Evolutionary conservation across 176 grass and related monocot species (phyloP), one percentile per base, ranked within the genome.

Genomic region (Cenchrus fungigraminus): DNA sequence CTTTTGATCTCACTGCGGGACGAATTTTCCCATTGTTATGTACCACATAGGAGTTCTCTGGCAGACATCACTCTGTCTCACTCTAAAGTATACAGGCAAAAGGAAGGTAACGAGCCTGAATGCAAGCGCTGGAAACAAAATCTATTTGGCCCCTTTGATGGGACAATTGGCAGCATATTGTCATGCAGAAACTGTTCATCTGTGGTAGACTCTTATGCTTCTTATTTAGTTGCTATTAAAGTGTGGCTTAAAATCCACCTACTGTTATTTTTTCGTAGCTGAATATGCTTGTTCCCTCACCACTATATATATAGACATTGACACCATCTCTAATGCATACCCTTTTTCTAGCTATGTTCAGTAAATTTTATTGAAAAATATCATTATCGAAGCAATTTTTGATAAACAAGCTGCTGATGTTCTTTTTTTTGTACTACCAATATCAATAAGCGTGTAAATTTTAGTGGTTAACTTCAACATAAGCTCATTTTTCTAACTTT

Each of bases 81-180:
- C 74, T 95, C 91, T 66, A 98, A 94, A 92, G 79, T 98, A 82
- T 89, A 92, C 82, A 89, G 84, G 45, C 88, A 83, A 90, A 86
- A 83, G 79, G 86, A 85, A 87, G 88, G 87, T 87, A 84, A 83
- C 81, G 89, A 87, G 74, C 79, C 80, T 75, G 88, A 94, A 86
- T 92, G 79, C 79, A 74, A 92, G 81, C 72, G 79, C 73, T 98
- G 96, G 93, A 95, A 80, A 88, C 88, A 92, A 80, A 91, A 91
- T 88, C 63, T 92, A 85, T 92, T 89, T 87, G 93, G 93, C 8
- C 96, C 91, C 79, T 95, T 94, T 79, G 86, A 94, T 91, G 93
- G 93, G 86, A 91, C 93, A 71, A 85, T 94, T 85, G 89, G 88
- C 85, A 98, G 96, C 89, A 93, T 89, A 79, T 95, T 98, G 86